Conservation (phyloP, 1,139 yeast genomes). For the Chernovozyma sophiae-reginae region DNA sequence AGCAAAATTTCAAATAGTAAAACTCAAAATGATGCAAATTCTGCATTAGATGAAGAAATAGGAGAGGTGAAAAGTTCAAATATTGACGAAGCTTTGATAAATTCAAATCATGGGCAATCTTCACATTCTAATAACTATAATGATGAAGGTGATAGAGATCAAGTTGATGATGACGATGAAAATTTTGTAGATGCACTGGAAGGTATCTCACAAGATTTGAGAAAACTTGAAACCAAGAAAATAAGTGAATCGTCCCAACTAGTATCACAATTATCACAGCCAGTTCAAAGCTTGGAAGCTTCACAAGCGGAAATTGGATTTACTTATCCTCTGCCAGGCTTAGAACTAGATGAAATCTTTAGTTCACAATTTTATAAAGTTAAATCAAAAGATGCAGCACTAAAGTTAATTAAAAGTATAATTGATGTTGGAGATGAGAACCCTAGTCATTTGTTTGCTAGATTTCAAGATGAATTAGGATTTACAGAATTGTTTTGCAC, state of each 20-base stretch:
- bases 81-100: conserved; percentile 26
- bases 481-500: conserved; percentile 6
- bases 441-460: conserved; percentile 2
- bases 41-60: conserved; percentile 41
- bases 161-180: conserved; percentile 10
- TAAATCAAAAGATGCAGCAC: conserved; percentile 2
- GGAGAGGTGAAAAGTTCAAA: conserved; percentile 35
- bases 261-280: conserved; percentile 3
- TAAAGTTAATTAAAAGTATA: conserved; percentile 1
- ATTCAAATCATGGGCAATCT: neutral
- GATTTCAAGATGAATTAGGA: conserved; percentile 5
- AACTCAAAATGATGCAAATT: conserved; percentile 10
- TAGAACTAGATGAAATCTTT: conserved; percentile 4
- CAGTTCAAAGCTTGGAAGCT: conserved; percentile 2
- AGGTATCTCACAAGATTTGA: conserved; percentile 1
- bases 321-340: conserved; percentile 5
- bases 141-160: conserved; percentile 6
- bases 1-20: neutral
- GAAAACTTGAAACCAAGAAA: neutral
- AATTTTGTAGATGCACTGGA: conserved; percentile 9
- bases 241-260: conserved; percentile 3
- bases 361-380: conserved; percentile 1
- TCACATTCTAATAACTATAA: neutral
- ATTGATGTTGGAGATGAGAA: conserved; percentile 4
- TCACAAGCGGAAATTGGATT: conserved; percentile 6